These are phyloP conservation scores for Licmophora abbreviata DNA, from an alignment of 108 stramenopile genomes.

Conservation along the genomic window DNA sequence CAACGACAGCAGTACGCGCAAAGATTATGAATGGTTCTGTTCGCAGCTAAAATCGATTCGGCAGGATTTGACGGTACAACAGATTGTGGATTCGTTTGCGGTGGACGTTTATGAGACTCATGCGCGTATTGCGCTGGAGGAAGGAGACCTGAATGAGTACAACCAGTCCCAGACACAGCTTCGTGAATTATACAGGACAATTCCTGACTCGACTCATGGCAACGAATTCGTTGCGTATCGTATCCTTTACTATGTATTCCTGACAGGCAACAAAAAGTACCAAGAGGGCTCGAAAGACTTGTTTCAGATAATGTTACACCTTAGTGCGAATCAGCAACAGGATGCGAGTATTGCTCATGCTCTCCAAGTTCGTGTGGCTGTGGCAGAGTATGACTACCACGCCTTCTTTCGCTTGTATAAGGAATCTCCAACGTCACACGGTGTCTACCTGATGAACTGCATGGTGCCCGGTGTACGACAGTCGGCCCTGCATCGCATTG, in stretches of 20 bases:
- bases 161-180: constrained; percentile 96
- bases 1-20: constrained; percentile 16
- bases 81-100: constrained; percentile 80
- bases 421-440: constrained; percentile 40
- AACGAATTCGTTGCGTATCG: constrained; percentile 78
- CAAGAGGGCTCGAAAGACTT: constrained; percentile 55
- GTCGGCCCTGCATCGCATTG: constrained; percentile 45
- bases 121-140: constrained; percentile 88
- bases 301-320: constrained; percentile 50
- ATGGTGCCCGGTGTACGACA: constrained; percentile 59
- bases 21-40: constrained; percentile 85
- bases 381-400: constrained; percentile 55
- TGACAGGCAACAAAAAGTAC: constrained; percentile 59
- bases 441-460: constrained; percentile 47
- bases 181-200: constrained; percentile 52
- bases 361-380: constrained; percentile 58
- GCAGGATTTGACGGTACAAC: constrained; percentile 93
- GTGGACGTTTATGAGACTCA: constrained; percentile 93
- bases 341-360: constrained; percentile 60
- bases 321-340: constrained; percentile 30
- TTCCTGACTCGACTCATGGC: constrained; percentile 15
- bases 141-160: constrained; percentile 82
- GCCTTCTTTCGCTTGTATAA: constrained; percentile 53
- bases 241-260: constrained; percentile 70
- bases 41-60: constrained; percentile 91